Conservation (phyloP, 2,329 filamentous ascomycete genomes). For the Bipolaris oryzae region DNA sequence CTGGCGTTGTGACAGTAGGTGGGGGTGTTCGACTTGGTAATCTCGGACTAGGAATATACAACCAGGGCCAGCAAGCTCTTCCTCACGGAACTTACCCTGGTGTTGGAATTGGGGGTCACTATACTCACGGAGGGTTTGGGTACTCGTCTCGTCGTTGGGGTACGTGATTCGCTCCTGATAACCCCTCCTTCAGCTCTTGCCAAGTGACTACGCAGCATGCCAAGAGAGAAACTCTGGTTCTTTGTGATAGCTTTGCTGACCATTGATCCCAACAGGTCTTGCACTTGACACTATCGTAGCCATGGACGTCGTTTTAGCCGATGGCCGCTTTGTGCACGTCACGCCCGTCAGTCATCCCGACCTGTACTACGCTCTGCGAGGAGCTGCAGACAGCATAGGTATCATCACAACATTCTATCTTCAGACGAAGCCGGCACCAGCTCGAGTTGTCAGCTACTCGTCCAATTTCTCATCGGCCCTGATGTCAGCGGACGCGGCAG, state of each 20-base stretch:
- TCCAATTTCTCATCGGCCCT: conserved; percentile 2
- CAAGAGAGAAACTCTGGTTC: not conserved
- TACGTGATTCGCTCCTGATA: not conserved
- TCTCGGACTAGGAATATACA: conserved; percentile 28
- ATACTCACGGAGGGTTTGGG: conserved; percentile 36
- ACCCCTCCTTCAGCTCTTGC: not conserved
- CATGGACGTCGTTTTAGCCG: conserved; percentile 7
- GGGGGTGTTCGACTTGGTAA: conserved; percentile 55
- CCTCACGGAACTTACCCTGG: conserved; percentile 58
- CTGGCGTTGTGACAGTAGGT: conserved; percentile 50
- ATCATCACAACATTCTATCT: conserved; percentile 42
- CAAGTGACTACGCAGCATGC: no score
- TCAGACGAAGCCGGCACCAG: conserved; percentile 26
- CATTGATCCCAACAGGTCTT: not conserved
- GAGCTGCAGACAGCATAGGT: conserved; percentile 10
- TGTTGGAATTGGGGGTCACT: conserved; percentile 35
- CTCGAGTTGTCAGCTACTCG: conserved; percentile 1
- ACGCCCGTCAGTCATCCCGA: not conserved
- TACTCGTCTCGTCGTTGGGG: conserved; percentile 32
- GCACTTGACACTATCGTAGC: conserved; percentile 7
- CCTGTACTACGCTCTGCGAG: conserved; percentile 4
- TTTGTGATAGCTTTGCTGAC: not conserved
- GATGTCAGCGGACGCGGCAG: conserved; percentile 1
- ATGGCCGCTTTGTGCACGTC: not conserved
- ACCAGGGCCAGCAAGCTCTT: conserved; percentile 45